phyloP scores from a whole-genome alignment of 2,329 filamentous ascomycete genomes.

The Calonectria hongkongensis region DNA sequence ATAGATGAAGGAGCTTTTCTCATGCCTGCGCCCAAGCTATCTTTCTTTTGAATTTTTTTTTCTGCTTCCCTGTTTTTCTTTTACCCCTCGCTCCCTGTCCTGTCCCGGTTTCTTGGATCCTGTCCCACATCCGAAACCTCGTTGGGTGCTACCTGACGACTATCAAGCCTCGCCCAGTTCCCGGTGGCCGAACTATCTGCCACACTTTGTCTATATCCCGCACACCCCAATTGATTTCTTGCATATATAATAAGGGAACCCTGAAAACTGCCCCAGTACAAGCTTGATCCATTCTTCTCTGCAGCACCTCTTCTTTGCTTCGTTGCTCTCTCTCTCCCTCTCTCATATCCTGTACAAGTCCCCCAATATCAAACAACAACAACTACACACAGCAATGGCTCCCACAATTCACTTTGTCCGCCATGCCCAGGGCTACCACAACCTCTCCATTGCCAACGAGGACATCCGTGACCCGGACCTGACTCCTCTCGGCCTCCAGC shows the following conservation, averaged over 20 bases:
- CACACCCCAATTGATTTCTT: slow-evolving; percentile 5
- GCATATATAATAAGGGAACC: slow-evolving; percentile 12
- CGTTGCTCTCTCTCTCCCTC: background rate
- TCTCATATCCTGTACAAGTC: background rate
- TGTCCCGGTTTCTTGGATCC: slow-evolving; percentile 2
- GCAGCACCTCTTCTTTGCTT: background rate
- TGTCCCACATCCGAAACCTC: background rate
- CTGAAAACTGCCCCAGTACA: background rate
- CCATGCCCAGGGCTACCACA: slow-evolving; percentile 88
- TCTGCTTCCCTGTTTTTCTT: background rate
- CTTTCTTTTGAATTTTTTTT: background rate
- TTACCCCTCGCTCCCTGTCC: background rate
- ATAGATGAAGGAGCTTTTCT: background rate
- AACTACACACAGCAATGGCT: slow-evolving; percentile 61
- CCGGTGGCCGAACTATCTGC: slow-evolving; percentile 11
- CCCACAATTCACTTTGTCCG: slow-evolving; percentile 80
- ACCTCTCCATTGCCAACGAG: slow-evolving; percentile 82
- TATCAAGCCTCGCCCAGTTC: slow-evolving; percentile 26
- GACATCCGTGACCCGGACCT: slow-evolving; percentile 84
- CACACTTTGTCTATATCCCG: slow-evolving; percentile 28
- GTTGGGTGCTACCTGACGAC: background rate
- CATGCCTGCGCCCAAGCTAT: background rate
- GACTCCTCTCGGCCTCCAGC: slow-evolving; percentile 83
- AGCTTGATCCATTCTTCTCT: background rate
- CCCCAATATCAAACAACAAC: background rate